Base-by-base conservation (phyloP, 768 basidiomycete genomes). In the Cantharellus anzutake region DNA sequence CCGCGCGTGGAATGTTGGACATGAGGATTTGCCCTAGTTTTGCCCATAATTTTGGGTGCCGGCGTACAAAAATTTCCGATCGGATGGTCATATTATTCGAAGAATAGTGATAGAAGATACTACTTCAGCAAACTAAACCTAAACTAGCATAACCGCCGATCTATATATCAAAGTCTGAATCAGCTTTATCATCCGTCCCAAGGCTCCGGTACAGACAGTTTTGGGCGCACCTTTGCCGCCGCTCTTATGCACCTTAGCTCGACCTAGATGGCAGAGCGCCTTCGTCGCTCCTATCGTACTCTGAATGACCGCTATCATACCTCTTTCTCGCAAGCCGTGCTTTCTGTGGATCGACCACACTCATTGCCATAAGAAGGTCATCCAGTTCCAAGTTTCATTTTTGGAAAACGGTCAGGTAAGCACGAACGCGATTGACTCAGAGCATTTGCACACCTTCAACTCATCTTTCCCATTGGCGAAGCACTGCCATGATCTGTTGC, bases 401-500 rank as follows among this genome's bases (percentile, higher is more conserved):
- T 29, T 35, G 51, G 40, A 53, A 39, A 16, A 59, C 53, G 51
- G n/a, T 63, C 34, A 20, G 52, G 42, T 56, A 61, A n/a, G 35
- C 35, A 55, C 7, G 52, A 39, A 14, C 11, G 20, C 61, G 34
- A 39, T 41, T 59, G 42, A 3, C 44, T 14, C n/a, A 35, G 5
- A 42, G 14, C 20, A 50, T 3, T 35, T 29, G 64, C 73, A 42
- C 65, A 91, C 94, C 93, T 75, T 88, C 82, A 4, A 84, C 72
- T 14, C 73, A 61, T 90, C 87, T 3, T 81, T 82, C 11, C 85
- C 86, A 83, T 89, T 87, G 2, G 87, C 79, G 3, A 88, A 74
- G 7, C 96, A 74, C 69, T 97, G 91, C 41, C 97, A 84, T 51
- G 92, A 85, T n/a, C 96, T 94, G 64, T 84, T 84, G 52, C 86